phyloP scores from a whole-genome alignment of 345 rosid species.

The Gossypium arboreum region DNA sequence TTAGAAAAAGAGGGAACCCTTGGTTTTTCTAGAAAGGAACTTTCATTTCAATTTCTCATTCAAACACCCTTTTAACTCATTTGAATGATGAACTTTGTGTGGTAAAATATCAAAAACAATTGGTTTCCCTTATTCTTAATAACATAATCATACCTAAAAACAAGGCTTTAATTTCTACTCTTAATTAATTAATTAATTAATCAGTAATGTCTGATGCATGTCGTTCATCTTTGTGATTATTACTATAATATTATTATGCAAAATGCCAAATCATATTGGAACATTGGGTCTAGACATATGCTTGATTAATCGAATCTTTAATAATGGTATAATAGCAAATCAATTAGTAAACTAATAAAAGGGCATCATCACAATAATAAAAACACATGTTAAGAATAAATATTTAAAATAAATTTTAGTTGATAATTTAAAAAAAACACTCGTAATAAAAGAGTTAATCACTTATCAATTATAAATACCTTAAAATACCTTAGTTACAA shows the following conservation, averaged over 20 bases:
- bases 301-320: background rate
- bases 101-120: background rate
- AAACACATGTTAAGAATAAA: background rate
- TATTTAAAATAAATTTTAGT: too few species aligned
- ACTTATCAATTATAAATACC: too few species aligned
- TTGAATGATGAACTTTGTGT: background rate
- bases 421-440: too few species aligned
- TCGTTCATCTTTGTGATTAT: background rate
- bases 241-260: background rate
- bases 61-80: background rate
- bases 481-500: too few species aligned
- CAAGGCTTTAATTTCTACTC: background rate
- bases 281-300: background rate
- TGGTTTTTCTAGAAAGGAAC: background rate
- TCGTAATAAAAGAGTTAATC: too few species aligned
- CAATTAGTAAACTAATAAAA: background rate
- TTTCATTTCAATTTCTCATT: background rate
- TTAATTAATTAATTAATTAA: background rate
- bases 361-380: background rate
- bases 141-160: background rate
- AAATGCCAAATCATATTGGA: background rate
- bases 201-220: background rate
- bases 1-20: background rate
- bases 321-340: background rate
- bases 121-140: background rate